Evolutionary conservation across 2,329 filamentous ascomycete genomes (phyloP).

Genomic region (Neonectria magnoliae): DNA sequence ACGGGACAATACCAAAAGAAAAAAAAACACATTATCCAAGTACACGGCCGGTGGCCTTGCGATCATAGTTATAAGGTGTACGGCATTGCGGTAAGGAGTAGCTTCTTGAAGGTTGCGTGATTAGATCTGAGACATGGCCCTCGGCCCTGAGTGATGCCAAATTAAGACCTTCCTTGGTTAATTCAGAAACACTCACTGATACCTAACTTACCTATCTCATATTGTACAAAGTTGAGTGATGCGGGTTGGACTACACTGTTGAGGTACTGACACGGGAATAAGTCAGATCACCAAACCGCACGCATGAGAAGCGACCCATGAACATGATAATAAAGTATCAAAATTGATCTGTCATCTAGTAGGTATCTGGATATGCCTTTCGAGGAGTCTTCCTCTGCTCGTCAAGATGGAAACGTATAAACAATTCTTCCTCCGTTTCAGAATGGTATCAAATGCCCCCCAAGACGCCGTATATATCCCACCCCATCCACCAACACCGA

Average conservation of each 20-base stretch:
- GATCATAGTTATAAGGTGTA: not conserved
- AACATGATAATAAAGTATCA: not conserved
- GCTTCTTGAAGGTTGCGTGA: not conserved
- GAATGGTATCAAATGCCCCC: conserved; percentile 42
- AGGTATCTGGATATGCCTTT: not conserved
- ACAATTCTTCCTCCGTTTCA: conserved; percentile 31
- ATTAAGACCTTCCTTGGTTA: too few relatives aligned
- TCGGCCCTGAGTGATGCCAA: not conserved
- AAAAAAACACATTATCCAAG: conserved; percentile 7
- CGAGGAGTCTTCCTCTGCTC: conserved; percentile 29
- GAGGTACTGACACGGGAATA: not conserved
- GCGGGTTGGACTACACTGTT: not conserved
- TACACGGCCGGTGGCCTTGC: not conserved
- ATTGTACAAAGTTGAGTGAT: not conserved
- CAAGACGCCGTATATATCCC: conserved; percentile 36
- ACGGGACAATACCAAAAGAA: conserved; percentile 33
- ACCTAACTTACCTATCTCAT: not conserved
- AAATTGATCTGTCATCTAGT: conserved; percentile 6
- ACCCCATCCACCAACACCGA: conserved; percentile 33
- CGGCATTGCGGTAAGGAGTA: not conserved
- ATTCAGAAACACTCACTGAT: not conserved
- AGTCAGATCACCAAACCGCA: not conserved
- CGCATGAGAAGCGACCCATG: not conserved
- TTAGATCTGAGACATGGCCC: not conserved
- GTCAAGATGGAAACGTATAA: conserved; percentile 31